phyloP scores from a whole-genome alignment of 2,329 filamentous ascomycete genomes.

The Neoascochyta sp. region DNA sequence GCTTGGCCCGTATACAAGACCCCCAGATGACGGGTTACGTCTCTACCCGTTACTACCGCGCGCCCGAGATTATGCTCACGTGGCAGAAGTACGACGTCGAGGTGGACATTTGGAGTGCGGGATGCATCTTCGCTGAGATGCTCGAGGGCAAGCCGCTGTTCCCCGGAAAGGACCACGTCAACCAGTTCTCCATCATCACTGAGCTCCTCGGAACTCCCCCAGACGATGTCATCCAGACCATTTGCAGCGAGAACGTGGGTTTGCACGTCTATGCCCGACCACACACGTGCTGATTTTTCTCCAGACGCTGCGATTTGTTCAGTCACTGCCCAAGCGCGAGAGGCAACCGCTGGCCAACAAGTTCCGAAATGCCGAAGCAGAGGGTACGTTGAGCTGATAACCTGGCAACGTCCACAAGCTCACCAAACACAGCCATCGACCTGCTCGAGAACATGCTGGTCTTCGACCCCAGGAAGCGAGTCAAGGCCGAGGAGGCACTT shows the following conservation, averaged over 20 bases:
- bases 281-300: constrained; percentile 15
- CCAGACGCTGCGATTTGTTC: constrained; percentile 94
- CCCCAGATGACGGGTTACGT: constrained; percentile 99
- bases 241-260: constrained; percentile 93
- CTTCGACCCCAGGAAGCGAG: constrained; percentile 94
- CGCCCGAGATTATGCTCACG: constrained; percentile 99
- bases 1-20: constrained; percentile 93
- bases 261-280: not conserved
- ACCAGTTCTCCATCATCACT: constrained; percentile 99
- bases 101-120: constrained; percentile 98
- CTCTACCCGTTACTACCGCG: constrained; percentile 96
- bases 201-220: constrained; percentile 94
- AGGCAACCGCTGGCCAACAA: constrained; percentile 81
- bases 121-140: constrained; percentile 99
- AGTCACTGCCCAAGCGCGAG: constrained; percentile 92
- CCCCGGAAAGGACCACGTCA: constrained; percentile 98
- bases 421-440: constrained; percentile 66
- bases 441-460: constrained; percentile 95
- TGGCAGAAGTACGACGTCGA: constrained; percentile 99
- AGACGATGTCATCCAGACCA: constrained; percentile 97
- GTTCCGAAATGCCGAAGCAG: constrained; percentile 90
- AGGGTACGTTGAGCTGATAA: constrained; percentile 55
- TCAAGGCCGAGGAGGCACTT: constrained; percentile 81
- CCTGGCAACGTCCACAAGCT: not conserved
- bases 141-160: constrained; percentile 97